Evolutionary conservation across 2,329 filamentous ascomycete species (phyloP).

Genomic region (Aspergillus udagawae): DNA sequence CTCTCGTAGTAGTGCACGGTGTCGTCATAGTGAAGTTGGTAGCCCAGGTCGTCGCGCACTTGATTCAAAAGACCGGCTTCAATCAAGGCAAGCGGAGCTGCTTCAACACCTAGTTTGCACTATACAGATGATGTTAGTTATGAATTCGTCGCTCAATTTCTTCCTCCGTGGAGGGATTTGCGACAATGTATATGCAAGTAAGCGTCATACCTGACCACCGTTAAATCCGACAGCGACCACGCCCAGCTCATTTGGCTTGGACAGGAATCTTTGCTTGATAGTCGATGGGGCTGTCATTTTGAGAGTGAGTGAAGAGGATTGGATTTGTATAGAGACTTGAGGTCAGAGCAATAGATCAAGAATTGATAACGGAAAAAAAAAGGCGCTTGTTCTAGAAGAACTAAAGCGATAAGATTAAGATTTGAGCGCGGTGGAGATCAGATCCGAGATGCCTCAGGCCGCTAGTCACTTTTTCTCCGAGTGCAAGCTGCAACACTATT

Average conservation of each 20-base stretch:
- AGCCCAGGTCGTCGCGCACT: constrained; percentile 79
- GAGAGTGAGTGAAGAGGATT: constrained; percentile 3
- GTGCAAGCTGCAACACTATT: neutral
- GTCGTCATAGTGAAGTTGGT: constrained; percentile 80
- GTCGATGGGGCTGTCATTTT: constrained; percentile 55
- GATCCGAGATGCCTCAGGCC: neutral
- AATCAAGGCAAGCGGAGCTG: constrained; percentile 83
- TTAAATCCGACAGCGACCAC: constrained; percentile 95
- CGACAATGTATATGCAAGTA: neutral
- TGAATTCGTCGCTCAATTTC: neutral
- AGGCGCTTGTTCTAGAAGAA: constrained; percentile 8
- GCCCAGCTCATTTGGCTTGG: constrained; percentile 73
- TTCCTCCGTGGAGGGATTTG: neutral
- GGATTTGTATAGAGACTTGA: constrained; percentile 2
- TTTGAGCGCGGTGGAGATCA: constrained; percentile 1
- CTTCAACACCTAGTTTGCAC: constrained; percentile 90
- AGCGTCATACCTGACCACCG: constrained; percentile 73
- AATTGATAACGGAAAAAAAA: constrained; percentile 10
- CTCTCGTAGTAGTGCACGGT: constrained; percentile 78
- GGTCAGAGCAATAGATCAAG: constrained; percentile 3
- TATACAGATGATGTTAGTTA: constrained; percentile 33
- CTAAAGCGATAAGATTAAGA: constrained; percentile 19
- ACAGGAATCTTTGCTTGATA: constrained; percentile 70
- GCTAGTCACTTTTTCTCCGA: neutral
- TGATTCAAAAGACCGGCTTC: constrained; percentile 80